These are phyloP conservation scores for Hortaea sp. DNA, from an alignment of 2,329 filamentous ascomycete genomes.

Conservation along the genomic window DNA sequence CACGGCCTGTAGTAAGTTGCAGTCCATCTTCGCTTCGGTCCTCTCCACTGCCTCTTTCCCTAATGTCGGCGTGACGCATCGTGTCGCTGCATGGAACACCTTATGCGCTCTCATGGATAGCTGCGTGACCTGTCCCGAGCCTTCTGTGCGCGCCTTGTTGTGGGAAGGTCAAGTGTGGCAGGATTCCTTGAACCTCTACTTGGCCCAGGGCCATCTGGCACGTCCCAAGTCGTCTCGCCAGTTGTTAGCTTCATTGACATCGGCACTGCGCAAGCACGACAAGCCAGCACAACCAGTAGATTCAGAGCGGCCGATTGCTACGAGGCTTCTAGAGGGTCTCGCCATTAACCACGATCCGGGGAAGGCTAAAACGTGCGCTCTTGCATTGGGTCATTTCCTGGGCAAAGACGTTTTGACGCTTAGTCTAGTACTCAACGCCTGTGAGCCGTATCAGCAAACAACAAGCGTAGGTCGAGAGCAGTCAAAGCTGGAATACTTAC, in stretches of 20 bases:
- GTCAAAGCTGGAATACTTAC: constrained; percentile 3
- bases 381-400: constrained; percentile 47
- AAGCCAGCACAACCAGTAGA: background rate
- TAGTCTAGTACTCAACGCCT: constrained; percentile 1
- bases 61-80: constrained; percentile 25
- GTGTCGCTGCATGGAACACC: constrained; percentile 38
- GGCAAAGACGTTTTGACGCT: constrained; percentile 47
- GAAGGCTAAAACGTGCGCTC: constrained; percentile 2
- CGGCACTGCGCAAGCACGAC: constrained; percentile 22
- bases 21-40: constrained; percentile 10
- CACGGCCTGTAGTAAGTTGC: constrained; percentile 5
- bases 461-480: background rate
- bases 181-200: constrained; percentile 30
- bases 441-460: background rate
- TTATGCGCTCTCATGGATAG: constrained; percentile 35
- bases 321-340: constrained; percentile 3
- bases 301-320: background rate
- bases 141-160: constrained; percentile 21
- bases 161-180: constrained; percentile 30
- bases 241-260: constrained; percentile 32
- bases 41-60: constrained; percentile 10
- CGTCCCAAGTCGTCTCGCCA: constrained; percentile 39
- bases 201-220: constrained; percentile 32
- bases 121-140: constrained; percentile 23
- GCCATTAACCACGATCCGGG: background rate